Base-by-base conservation (phyloP, 192 early-diverging fungal species). In the Pilaira anomala region DNA sequence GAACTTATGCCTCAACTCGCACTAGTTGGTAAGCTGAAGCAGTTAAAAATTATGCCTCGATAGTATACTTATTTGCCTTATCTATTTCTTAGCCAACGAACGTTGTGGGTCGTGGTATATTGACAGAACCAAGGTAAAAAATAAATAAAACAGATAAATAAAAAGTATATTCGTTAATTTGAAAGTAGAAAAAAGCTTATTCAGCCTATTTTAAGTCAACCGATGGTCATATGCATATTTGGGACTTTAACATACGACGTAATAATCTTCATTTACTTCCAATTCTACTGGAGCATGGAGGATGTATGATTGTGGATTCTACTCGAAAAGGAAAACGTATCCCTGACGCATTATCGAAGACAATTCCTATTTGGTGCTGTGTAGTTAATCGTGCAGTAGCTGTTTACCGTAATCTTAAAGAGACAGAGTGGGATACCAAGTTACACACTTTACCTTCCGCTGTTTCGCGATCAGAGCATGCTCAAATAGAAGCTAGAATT, bases 151-250 rank as follows among this genome's bases (percentile, higher is more conserved):
- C 13, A 14, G 22, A 3, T 39, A 39, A 25, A 29, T 30, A 28
- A 13, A 26, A 19, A 5, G n/a, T 5, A 3, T 16, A 4, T 44
- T 25, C 49, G 26, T 30, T 14, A 25, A 22, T 12, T 48, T 48
- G 33, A 8, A 2, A 28, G 21, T 45, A 80, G 67, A 45, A 71
- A 48, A 64, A 80, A 54, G 67, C 61, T 12, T 74, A 84, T 24
- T 78, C 87, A 0, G 92, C 88, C 1, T 96, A 96, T 63, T 94
- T 96, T 68, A 96, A 96, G 66, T 96, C 94, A 6, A 96, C 94
- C 2, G 94, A 96, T 76, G 94, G 94, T 0, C 94, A 96, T 66
- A 87, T 79, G 29, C 86, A 88, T 3, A 78, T 84, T 49, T 94
- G 93, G 93, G 83, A 87, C 59, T 93, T 95, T 36, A 95, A 85